Evolutionary conservation across 2,329 filamentous ascomycete genomes (phyloP), one percentile per base, ranked within the genome.

Genomic region (Hypoxylon sp.): DNA sequence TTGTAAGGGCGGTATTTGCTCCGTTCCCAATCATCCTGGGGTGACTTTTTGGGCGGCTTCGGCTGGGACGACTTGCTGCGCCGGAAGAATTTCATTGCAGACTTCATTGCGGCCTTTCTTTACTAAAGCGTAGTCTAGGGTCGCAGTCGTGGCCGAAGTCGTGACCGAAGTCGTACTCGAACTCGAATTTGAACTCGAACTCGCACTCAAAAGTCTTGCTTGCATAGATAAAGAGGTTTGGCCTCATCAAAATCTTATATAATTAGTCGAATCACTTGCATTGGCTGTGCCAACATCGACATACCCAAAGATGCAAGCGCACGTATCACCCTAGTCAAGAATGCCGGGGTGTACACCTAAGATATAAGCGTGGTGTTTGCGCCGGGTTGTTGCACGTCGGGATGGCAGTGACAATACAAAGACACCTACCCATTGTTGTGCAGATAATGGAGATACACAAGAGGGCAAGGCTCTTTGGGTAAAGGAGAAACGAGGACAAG

Each of bases 51-150:
- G 41, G 65, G 30, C 22, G 59, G 30, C 60, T 72, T 71, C 28
- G 57, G 48, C 39, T 70, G 68, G 22, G 44, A 48, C 22, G 44
- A 30, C 68, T 74, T 75, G 63, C 73, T 75, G 51, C 74, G 73
- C 17, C 74, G 71, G 54, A 76, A 76, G 65, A 76, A 72, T 65
- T 72, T 76, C 69, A 72, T 74, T 20, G 68, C 56, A 56, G 71
- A 73, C 28, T 74, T 75, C 73, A 75, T 75, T 34, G 44, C 70
- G 62, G 41, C 48, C 41, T 26, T 19, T 28, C 17, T 7, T 7
- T 26, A 26, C 24, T 7, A 26, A 26, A 26, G 24, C 4, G 24
- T 26, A 26, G 7, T 26, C 24, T n/a, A n/a, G n/a, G n/a, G n/a
- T n/a, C n/a, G 4, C 24, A 26, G 7, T 26, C 24, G 24, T 26